Evolutionary conservation across 2,329 filamentous ascomycete genomes (phyloP), one percentile per base, ranked within the genome.

Genomic region (Alternaria infectoria): DNA sequence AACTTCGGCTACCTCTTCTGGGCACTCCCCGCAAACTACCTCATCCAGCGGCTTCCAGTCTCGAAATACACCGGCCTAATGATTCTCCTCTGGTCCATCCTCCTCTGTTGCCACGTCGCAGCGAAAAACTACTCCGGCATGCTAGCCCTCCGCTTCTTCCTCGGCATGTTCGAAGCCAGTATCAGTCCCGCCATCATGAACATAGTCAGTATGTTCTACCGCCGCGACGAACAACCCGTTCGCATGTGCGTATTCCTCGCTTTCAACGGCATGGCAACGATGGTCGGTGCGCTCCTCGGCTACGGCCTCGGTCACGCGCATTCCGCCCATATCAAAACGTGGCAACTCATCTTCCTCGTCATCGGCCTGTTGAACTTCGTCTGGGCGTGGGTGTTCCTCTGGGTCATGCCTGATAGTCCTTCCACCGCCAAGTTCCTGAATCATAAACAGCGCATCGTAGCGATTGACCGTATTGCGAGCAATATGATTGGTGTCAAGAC

Each of bases 1-100:
- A 81, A 83, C 64, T 81, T 83, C 45, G 81, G 81, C 3, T 83
- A 82, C 63, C 70, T 83, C 11, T 79, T 82, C 67, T 82, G 79
- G 76, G 80, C 79, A 0, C 66, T 81, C 0, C 80, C 80, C 0
- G 77, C 79, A 36, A 81, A 80, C 59, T 74, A 80, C 25, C 65
- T 81, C 3, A 79, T 81, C 26, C 79, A 81, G 44, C 71, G 75
- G 0, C 66, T 80, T 0, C 77, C 78, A 0, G 77, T 80, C 0
- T 72, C 76, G 1, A 80, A 78, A 59, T 80, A 79, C 60, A 80
- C 77, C 0, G 78, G 78, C 1, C 62, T 51, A 17, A 80, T 79
- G 74, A 79, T 80, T 8, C 67, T 81, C 15, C 56, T 81, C 43
- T 86, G 84, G 84, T 78, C 78, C 2, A 77, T 86, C 6, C 71